Base-by-base conservation (phyloP, 768 basidiomycete species). In the Agaricus sinodeliciosus region DNA sequence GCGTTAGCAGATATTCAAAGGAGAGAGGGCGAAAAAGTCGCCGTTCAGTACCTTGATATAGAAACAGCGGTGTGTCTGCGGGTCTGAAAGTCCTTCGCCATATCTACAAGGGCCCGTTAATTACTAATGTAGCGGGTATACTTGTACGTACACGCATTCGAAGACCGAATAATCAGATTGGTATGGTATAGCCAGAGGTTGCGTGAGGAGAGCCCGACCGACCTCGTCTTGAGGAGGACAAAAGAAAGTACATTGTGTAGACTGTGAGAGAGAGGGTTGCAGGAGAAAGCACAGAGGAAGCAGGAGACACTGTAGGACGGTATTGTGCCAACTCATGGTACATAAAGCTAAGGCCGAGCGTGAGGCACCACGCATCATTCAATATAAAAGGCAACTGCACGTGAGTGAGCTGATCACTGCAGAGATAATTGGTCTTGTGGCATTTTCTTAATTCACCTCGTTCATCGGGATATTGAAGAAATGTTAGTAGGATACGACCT, bases 71-170 rank as follows among this genome's bases (percentile, higher is more conserved):
- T 42, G 52, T 1, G 45, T 54, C 22, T 15, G 18, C 11, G 52
- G 45, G 12, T 47, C 34, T 12, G 45, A 3, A 9, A 42, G 42
- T n/a, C 41, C 39, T 42, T 34, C 28, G 11, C 52, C 52, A 16
- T 54, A 54, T 7, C 51, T 53, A 40, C 26, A 25, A 27, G 1
- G 2, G n/a, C 25, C 16, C 22, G 6, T 9, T 15, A 27, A 15
- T 3, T 9, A 43, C 6, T 41, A n/a, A 15, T 22, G 34, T 8
- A n/a, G 11, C 16, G 16, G 27, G 22, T 12, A 16, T 31, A 3
- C 31, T 31, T 31, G 8, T 18, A 27, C 51, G 28, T 54, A 54
- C 52, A 54, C 52, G 31, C 52, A 54, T 54, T 54, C 45, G 34
- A 54, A 54, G 27, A 54, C 19, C 6, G 52, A 54, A 25, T 54